phyloP scores from a whole-genome alignment of 106 monocot genomes.

The Dendrobium officinale region DNA sequence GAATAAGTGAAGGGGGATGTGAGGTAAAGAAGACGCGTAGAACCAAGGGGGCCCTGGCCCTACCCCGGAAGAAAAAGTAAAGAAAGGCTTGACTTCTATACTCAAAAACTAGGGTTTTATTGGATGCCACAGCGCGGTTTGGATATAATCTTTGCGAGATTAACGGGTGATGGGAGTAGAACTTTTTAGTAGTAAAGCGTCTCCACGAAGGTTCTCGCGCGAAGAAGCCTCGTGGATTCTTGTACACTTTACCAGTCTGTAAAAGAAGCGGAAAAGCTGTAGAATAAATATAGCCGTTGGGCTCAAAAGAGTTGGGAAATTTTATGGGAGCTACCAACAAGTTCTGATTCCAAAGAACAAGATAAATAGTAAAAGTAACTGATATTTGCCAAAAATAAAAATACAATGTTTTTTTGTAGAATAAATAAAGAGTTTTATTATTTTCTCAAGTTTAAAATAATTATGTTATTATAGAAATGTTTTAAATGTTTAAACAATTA shows the following conservation, averaged over 20 bases:
- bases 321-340: too few relatives aligned
- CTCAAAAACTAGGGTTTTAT: background rate
- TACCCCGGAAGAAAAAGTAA: conserved; percentile 3
- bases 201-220: conserved; percentile 3
- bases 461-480: too few relatives aligned
- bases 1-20: background rate
- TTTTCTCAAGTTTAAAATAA: too few relatives aligned
- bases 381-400: too few relatives aligned
- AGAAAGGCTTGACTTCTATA: background rate
- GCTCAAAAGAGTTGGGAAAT: background rate
- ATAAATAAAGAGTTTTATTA: too few relatives aligned
- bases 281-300: conserved; percentile 3
- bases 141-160: conserved; percentile 4
- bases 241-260: background rate
- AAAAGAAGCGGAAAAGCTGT: background rate
- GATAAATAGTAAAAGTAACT: too few relatives aligned
- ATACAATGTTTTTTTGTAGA: too few relatives aligned
- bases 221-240: conserved; percentile 4
- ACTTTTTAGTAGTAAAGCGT: background rate
- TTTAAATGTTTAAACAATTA: too few relatives aligned
- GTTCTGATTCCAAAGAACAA: too few relatives aligned
- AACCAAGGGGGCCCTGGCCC: background rate
- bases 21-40: background rate
- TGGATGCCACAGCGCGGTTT: background rate
- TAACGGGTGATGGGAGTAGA: background rate